Percentiles rank a stretch among this genome's conserved stretches.
Conservation (phyloP, 495 filamentous ascomycete species). For the Penicillium flavigenum region DNA sequence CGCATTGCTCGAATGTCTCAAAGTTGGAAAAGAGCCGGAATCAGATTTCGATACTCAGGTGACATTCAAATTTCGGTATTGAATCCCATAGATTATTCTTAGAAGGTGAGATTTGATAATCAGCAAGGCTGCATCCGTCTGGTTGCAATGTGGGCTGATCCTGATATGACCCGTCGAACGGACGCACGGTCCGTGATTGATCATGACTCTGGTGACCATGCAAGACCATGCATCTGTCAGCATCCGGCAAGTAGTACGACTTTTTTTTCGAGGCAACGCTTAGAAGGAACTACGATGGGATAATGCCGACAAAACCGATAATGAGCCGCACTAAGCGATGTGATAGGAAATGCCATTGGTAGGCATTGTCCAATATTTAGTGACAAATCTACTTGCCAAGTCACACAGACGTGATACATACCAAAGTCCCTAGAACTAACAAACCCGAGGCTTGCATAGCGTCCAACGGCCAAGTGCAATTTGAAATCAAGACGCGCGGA, state of each 20-base stretch:
- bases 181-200: conserved; percentile 25
- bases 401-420: conserved; percentile 3
- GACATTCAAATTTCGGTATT: background rate
- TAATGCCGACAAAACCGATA: background rate
- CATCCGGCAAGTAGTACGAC: conserved; percentile 12
- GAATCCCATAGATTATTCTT: background rate
- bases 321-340: conserved; percentile 6
- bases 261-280: conserved; percentile 4
- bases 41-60: background rate
- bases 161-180: conserved; percentile 21
- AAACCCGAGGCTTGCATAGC: background rate
- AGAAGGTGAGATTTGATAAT: background rate
- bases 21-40: background rate
- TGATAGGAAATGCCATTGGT: background rate
- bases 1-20: background rate
- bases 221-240: conserved; percentile 18
- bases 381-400: background rate
- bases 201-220: conserved; percentile 13
- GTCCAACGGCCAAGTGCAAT: background rate
- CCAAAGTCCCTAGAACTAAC: background rate
- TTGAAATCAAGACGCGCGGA: background rate
- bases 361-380: background rate
- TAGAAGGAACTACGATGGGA: background rate
- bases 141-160: background rate
- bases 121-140: conserved; percentile 2